Evolutionary conservation across 306 rosid species (phyloP).

Genomic region (Prunus fruticosa): DNA sequence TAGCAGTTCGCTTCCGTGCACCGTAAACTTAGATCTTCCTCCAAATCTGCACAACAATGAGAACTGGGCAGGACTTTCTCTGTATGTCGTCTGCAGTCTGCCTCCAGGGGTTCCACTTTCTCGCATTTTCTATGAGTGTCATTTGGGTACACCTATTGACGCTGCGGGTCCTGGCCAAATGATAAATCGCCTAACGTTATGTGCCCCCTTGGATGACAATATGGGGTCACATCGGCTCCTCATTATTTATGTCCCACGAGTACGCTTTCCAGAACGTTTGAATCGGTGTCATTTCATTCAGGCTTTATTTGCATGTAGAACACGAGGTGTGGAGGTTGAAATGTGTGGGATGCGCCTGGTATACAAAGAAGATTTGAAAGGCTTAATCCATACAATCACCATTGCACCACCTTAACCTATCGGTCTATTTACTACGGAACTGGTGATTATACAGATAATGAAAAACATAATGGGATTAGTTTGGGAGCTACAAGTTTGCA

Average conservation of each 20-base stretch:
- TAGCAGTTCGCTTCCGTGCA: neutral
- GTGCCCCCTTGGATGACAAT: neutral
- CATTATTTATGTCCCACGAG: slow-evolving; percentile 9
- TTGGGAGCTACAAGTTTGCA: neutral
- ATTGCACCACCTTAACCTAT: neutral
- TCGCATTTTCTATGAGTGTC: neutral
- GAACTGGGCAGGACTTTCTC: slow-evolving; percentile 7
- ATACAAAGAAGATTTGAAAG: slow-evolving; percentile 5
- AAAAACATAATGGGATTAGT: neutral
- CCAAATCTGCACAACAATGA: neutral
- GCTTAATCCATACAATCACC: slow-evolving; percentile 9
- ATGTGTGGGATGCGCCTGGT: slow-evolving; percentile 12
- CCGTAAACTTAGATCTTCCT: neutral
- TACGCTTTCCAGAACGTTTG: neutral
- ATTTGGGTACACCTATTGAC: neutral
- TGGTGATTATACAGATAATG: neutral
- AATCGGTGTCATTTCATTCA: slow-evolving; percentile 2
- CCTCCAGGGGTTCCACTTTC: neutral
- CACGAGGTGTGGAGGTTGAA: slow-evolving; percentile 7
- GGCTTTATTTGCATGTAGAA: neutral
- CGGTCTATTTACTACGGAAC: neutral
- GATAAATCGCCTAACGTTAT: neutral
- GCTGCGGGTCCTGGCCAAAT: too few species aligned
- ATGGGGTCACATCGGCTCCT: neutral
- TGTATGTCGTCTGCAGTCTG: neutral